phyloP scores from a whole-genome alignment of 495 filamentous ascomycete genomes.

The Ascobolus immersus region DNA sequence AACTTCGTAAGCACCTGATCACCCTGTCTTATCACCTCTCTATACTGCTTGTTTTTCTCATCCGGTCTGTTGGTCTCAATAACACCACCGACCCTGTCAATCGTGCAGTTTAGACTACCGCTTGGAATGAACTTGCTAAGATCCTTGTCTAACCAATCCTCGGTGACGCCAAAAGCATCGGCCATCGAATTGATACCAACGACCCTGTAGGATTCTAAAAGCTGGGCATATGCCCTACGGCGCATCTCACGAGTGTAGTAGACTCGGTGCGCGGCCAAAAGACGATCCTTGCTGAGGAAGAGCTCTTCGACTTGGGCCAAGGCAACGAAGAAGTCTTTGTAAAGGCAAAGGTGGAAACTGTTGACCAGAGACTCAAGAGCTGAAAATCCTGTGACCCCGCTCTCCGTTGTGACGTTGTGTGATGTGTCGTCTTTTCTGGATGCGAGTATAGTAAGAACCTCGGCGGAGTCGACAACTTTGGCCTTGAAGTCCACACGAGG shows the following conservation, averaged over 20 bases:
- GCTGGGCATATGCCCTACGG: constrained; percentile 77
- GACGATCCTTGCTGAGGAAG: constrained; percentile 81
- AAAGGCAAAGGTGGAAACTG: constrained; percentile 77
- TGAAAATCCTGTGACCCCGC: constrained; percentile 26
- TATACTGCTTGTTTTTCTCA: constrained; percentile 97
- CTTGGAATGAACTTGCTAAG: constrained; percentile 91
- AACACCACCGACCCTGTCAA: constrained; percentile 88
- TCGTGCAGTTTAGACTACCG: constrained; percentile 80
- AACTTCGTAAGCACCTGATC: constrained; percentile 94
- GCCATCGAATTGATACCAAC: constrained; percentile 91
- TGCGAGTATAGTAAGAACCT: constrained; percentile 89
- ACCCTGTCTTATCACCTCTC: constrained; percentile 87
- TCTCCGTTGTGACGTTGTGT: constrained; percentile 32
- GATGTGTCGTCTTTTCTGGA: constrained; percentile 44
- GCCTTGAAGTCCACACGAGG: constrained; percentile 97
- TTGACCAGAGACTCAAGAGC: constrained; percentile 70
- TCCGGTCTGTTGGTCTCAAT: constrained; percentile 95
- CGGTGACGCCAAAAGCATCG: constrained; percentile 77
- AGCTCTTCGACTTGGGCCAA: constrained; percentile 78
- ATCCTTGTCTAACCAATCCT: constrained; percentile 86
- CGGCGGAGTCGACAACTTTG: constrained; percentile 90
- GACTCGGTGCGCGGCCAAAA: constrained; percentile 71
- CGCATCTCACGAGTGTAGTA: constrained; percentile 99
- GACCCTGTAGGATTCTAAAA: constrained; percentile 93
- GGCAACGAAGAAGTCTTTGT: constrained; percentile 74